Evolutionary conservation across 257 asterid genomes (phyloP), one percentile per base, ranked within the genome.

Genomic region (Nicotiana obtusifolia): DNA sequence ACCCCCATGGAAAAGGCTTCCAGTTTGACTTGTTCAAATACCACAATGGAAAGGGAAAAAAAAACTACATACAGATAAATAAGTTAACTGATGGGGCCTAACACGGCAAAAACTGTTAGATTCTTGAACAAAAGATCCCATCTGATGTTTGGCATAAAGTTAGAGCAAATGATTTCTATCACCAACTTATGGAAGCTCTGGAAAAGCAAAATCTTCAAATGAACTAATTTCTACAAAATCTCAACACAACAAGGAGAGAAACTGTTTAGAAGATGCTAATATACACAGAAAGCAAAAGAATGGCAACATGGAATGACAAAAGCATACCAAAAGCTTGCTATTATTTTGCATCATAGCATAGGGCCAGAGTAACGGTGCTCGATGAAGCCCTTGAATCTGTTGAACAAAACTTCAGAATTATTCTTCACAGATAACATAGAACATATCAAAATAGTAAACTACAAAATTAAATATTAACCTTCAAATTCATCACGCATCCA

Each of bases 401-500:
- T 44, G 76, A 47, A 52, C 35, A 75, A 75, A 49, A 15, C 49
- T 22, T 30, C 56, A 80, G 17, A 28, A 16, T 30, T 49, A 65
- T 47, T 52, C 35, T 80, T 80, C 3, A 37, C 3, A 65, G 54
- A 35, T 64, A 19, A 65, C n/a, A 65, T 41, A n/a, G 66, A 80
- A 52, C 26, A 19, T 56, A 20, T 65, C 61, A 64, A 14, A 54
- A 35, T 16, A 64, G 61, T 44, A 41, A 80, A 24, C 77, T 5
- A 64, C 53, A 64, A 5, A 1, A 52, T 2, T 3, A 28, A 59
- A 52, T 49, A 71, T 53, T 71, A 83, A 94, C 97, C 97, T 87
- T 91, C 90, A 16, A 88, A 81, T 79, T 90, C 96, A 68, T 78
- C 80, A 83, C 89, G 85, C 86, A 95, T 84, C 98, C 99, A 94